Conservation (phyloP, 495 filamentous ascomycete genomes). For the Penicillium tannophilum region DNA sequence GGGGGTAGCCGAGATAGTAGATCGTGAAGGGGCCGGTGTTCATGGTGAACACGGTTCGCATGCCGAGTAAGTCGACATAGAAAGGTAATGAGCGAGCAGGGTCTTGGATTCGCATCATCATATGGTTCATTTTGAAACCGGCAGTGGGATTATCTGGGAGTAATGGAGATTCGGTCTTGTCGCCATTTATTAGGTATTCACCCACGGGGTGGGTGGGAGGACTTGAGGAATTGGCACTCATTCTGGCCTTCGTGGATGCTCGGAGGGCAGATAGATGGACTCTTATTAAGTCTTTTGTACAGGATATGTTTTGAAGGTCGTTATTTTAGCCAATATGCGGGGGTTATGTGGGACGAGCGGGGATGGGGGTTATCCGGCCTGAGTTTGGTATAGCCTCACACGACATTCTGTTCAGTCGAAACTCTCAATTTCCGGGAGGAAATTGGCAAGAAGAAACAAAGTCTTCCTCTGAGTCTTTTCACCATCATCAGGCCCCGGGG, state of each 20-base stretch:
- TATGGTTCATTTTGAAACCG: slow-evolving; percentile 4
- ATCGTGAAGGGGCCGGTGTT: slow-evolving; percentile 6
- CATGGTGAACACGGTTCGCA: slow-evolving; percentile 9
- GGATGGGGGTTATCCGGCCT: background rate
- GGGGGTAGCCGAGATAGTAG: slow-evolving; percentile 6
- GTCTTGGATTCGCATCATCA: slow-evolving; percentile 11
- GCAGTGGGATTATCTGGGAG: background rate
- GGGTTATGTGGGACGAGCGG: background rate
- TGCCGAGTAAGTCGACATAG: slow-evolving; percentile 5
- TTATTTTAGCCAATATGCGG: background rate
- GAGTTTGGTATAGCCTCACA: background rate
- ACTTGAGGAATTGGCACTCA: background rate
- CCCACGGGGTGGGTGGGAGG: background rate
- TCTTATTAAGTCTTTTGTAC: background rate
- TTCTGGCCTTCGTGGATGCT: background rate
- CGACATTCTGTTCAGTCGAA: background rate
- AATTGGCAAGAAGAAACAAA: no score
- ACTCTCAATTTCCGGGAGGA: background rate
- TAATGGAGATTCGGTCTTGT: slow-evolving; percentile 2
- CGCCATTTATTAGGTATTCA: slow-evolving; percentile 1
- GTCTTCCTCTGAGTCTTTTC: no score
- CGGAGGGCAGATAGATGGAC: background rate
- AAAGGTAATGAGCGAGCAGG: background rate
- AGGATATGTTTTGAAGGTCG: background rate
- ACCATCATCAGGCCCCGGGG: background rate